Evolutionary conservation across 176 grass and related monocot species (phyloP), one percentile per base, ranked within the genome.

Genomic region (Bromus sterilis): DNA sequence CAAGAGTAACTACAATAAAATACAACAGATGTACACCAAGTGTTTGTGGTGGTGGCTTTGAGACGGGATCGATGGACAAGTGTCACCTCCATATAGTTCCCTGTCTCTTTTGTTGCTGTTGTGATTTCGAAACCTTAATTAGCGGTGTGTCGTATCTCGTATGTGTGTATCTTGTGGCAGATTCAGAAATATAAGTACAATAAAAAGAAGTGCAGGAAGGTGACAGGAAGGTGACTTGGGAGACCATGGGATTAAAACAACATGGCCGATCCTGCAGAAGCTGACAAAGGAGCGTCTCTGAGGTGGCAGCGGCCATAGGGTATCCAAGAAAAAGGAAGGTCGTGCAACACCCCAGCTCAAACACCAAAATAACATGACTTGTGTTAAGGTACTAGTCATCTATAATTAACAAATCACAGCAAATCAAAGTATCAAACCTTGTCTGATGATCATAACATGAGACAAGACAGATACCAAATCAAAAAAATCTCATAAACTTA

Each of bases 401-500:
- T 29, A 15, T 30, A 43, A 21, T 78, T 78, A 66, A 56, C 4
- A 63, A 43, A 28, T 0, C 4, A 9, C 20, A 75, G 31, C 43
- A 69, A 25, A n/a, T n/a, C n/a, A n/a, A n/a, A n/a, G n/a, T n/a
- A 42, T 14, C 9, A 31, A 14, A 6, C n/a, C 15, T 57, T 80
- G 86, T 79, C 82, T 48, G 39, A 71, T 48, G 39, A 71, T 43
- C 5, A 21, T 9, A 5, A 32, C 20, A 59, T 2, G 49, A 79
- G 68, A 51, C 46, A 64, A 7, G 75, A 77, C 12, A 41, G 2
- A 12, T 49, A 59, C 4, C 59, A 79, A 24, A 21, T 20, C 65
- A 56, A 14, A 74, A 59, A 16, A 86, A 86, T 89, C 66, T 23
- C 44, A 55, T 71, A 85, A 76, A 77, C 82, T 81, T 72, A n/a